Conservation (phyloP, 2,329 filamentous ascomycete species). For the Arthrocladium fulminans region DNA sequence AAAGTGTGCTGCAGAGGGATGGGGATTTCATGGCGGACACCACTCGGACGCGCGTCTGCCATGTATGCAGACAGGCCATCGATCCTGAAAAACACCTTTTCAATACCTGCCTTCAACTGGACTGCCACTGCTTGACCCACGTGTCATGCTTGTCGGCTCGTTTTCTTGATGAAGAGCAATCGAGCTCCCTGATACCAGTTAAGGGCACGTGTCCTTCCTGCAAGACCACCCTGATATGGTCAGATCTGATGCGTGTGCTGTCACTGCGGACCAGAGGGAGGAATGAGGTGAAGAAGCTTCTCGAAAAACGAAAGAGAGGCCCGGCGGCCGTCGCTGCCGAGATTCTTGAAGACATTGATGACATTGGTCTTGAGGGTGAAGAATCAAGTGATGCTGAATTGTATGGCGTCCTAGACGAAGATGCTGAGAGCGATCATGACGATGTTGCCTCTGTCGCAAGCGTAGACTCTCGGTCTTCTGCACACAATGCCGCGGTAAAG, state of each 20-base stretch:
- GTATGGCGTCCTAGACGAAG: slow-evolving; percentile 13
- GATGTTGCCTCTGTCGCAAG: slow-evolving; percentile 23
- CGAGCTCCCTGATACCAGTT: slow-evolving; percentile 52
- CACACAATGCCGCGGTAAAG: slow-evolving; percentile 2
- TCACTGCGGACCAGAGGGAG: slow-evolving; percentile 62
- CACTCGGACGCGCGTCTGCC: slow-evolving; percentile 34
- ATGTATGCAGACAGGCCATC: slow-evolving; percentile 40
- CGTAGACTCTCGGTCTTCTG: slow-evolving; percentile 13
- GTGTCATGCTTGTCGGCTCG: slow-evolving; percentile 46
- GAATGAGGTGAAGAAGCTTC: slow-evolving; percentile 60
- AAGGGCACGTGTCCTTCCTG: slow-evolving; percentile 66
- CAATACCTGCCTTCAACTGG: slow-evolving; percentile 43
- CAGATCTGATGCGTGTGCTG: slow-evolving; percentile 71
- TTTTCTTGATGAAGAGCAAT: slow-evolving; percentile 40
- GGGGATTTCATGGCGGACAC: slow-evolving; percentile 32
- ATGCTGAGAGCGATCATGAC: slow-evolving; percentile 23
- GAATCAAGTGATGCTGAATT: slow-evolving; percentile 15
- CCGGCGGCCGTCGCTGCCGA: slow-evolving; percentile 27
- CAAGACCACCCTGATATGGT: slow-evolving; percentile 55
- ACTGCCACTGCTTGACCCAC: slow-evolving; percentile 46
- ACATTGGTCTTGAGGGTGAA: slow-evolving; percentile 16
- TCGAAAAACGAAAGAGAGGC: slow-evolving; percentile 45
- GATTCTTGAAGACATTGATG: slow-evolving; percentile 14
- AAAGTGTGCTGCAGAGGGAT: slow-evolving; percentile 45
- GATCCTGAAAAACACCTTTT: slow-evolving; percentile 33